Base-by-base conservation (phyloP, 139 green algal species). In the Tetradesmus lagerheimii region DNA sequence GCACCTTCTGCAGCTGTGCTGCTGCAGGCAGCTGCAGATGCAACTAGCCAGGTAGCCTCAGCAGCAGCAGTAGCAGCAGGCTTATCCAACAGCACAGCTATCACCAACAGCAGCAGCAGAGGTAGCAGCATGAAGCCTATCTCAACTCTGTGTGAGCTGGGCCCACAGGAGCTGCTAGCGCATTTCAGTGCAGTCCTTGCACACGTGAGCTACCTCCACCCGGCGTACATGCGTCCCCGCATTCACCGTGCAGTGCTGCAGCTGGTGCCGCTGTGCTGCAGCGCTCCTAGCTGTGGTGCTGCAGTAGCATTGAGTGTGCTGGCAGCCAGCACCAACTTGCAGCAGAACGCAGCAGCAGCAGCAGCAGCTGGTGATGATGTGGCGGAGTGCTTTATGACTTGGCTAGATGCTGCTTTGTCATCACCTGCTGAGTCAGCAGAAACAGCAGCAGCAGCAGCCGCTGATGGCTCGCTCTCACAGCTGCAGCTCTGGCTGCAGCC, bases 11-110 rank as follows among this genome's bases (percentile, higher is more conserved):
- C 86, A 29, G 31, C 53, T 4, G 29, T 90, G 31, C 67, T 90
- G 45, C 74, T 90, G 45, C 34, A 75, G 31, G 86, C 86, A 25
- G 29, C 81, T 29, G 74, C 86, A n/a, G 86, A 82, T 57, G 86
- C 86, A n/a, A 43, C 74, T 31, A 15, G 39, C n/a, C 39, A 45
- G 34, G 47, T 66, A 86, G 23, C 41, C 34, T 27, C 50, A 34
- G n/a, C 85, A 39, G 9, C 34, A 39, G 71, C 37, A 5, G 57
- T 34, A 79, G 57, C 64, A 80, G 37, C 41, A 76, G 31, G 29
- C 31, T 27, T 16, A 64, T 25, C 8, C 38, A 27, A 4, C 23
- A 39, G 25, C 11, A 53, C 80, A 64, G n/a, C 45, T 29, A 29
- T 15, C 9, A 78, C n/a, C 67, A 78, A 4, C 67, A 78, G 67